A percentile compares a stretch with the other conserved stretches of the same genome.
Evolutionary conservation across 192 early-diverging fungal species (phyloP).

Genomic region (Podila clonocystis): DNA sequence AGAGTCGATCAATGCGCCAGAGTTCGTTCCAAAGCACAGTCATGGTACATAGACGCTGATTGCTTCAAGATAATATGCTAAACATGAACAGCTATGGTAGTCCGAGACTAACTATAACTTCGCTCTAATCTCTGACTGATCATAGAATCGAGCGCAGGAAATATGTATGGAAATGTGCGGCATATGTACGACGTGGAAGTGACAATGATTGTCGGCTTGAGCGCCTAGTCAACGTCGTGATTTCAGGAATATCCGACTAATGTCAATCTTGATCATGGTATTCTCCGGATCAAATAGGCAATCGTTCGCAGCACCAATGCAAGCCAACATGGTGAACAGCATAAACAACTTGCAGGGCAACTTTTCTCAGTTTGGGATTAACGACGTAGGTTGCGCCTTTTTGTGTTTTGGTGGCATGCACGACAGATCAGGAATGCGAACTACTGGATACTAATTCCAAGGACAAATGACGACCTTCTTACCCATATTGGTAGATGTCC

Average conservation of each 20-base stretch:
- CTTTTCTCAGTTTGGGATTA: slow-evolving; percentile 41
- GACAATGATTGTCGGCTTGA: too few relatives aligned
- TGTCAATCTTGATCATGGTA: not conserved
- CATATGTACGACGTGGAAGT: slow-evolving; percentile 12
- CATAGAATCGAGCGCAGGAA: slow-evolving; percentile 14
- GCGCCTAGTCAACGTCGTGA: too few relatives aligned
- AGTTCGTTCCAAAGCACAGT: slow-evolving; percentile 65
- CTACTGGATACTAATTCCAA: not conserved
- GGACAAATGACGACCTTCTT: not conserved
- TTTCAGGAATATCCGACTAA: too few relatives aligned
- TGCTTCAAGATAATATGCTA: not conserved
- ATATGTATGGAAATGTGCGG: slow-evolving; percentile 13
- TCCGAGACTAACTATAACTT: too few relatives aligned
- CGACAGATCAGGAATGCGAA: not conserved
- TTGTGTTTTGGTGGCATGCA: not conserved
- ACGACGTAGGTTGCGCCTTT: slow-evolving; percentile 25
- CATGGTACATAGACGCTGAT: slow-evolving; percentile 16
- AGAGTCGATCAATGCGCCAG: slow-evolving; percentile 64
- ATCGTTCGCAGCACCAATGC: slow-evolving; percentile 28
- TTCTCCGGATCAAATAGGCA: slow-evolving; percentile 3
- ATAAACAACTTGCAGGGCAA: slow-evolving; percentile 28
- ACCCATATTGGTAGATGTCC: slow-evolving; percentile 11
- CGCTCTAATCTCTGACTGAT: not conserved
- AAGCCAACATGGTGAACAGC: slow-evolving; percentile 23
- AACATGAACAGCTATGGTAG: too few relatives aligned